Evolutionary conservation across 805 yeast species (phyloP), one percentile per base, ranked within the genome.

Genomic region (Suhomyces emberorum): DNA sequence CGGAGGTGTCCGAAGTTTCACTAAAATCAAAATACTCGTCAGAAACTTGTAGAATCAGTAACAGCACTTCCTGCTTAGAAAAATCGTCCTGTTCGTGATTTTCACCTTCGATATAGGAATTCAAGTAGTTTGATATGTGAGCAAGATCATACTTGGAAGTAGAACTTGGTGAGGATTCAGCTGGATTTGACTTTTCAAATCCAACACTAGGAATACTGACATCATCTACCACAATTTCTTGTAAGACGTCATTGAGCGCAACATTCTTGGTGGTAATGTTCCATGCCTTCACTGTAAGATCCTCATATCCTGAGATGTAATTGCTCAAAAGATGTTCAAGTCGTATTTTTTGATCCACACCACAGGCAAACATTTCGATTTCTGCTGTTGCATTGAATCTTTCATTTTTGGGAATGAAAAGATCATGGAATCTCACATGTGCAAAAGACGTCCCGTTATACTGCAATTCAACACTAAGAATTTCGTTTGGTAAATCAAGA

Each of bases 381-480:
- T 28, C 12, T 1, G 52, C 41, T 2, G 54, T 47, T 10, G 60
- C n/a, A 26, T 52, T 48, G 14, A 50, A 42, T 3, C 45, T 34
- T 1, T 34, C 43, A 9, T 37, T 32, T 7, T 54, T 32, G 1
- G 44, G 42, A 1, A 69, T 34, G 3, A 24, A 24, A 2, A 65
- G 38, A 4, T 55, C 52, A 0, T 45, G 21, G 0, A 66, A 10
- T 11, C 14, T 12, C 4, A 15, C 29, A 4, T 18, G 35, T 0
- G 72, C 77, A 24, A 74, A 44, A 1, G 19, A 34, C 0, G 72
- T 55, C 1, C 54, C 57, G 35, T 69, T 65, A 41, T 51, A 57
- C 2, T 36, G 44, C 4, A 70, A 32, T 4, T 53, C 48, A 15
- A 70, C 43, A 4, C 46, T 47, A 5, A 62, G n/a, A 2, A 32